Evolutionary conservation across 2,329 filamentous ascomycete genomes (phyloP).

Genomic region (Apiospora pterosperma): DNA sequence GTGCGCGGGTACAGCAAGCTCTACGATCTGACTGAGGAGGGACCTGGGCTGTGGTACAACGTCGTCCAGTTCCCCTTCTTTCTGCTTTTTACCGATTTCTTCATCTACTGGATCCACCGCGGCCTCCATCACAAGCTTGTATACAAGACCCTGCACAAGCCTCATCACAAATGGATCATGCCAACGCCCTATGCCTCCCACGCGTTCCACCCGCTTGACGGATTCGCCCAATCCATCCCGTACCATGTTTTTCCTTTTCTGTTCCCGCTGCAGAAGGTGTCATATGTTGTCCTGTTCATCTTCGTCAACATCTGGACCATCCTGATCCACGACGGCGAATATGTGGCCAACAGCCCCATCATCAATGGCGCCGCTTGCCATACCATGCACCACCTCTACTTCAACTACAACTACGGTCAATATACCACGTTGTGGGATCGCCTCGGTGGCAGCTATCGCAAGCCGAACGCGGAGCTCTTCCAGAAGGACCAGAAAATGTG

Average conservation of each 20-base stretch:
- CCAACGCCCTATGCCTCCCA: constrained; percentile 89
- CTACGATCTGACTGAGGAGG: constrained; percentile 75
- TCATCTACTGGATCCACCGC: constrained; percentile 78
- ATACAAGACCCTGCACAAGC: constrained; percentile 92
- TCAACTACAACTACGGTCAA: constrained; percentile 92
- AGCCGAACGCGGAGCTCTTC: constrained; percentile 84
- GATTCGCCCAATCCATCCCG: constrained; percentile 81
- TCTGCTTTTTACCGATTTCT: constrained; percentile 71
- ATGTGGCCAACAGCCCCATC: constrained; percentile 83
- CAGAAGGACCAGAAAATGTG: constrained; percentile 82
- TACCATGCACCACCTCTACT: constrained; percentile 83
- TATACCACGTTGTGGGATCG: constrained; percentile 93
- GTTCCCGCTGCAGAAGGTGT: constrained; percentile 88
- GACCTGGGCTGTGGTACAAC: constrained; percentile 76
- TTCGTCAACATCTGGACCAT: constrained; percentile 98
- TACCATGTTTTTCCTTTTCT: constrained; percentile 94
- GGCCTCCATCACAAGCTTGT: constrained; percentile 68
- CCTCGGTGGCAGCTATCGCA: constrained; percentile 79
- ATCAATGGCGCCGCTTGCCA: constrained; percentile 96
- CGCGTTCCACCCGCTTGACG: constrained; percentile 92
- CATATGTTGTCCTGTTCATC: constrained; percentile 80
- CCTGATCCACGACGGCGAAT: constrained; percentile 94
- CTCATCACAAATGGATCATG: constrained; percentile 98
- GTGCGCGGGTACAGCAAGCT: constrained; percentile 82
- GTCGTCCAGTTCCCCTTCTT: constrained; percentile 80